Conservation (phyloP, 768 basidiomycete species). For the Macrolepiota dolichaula region DNA sequence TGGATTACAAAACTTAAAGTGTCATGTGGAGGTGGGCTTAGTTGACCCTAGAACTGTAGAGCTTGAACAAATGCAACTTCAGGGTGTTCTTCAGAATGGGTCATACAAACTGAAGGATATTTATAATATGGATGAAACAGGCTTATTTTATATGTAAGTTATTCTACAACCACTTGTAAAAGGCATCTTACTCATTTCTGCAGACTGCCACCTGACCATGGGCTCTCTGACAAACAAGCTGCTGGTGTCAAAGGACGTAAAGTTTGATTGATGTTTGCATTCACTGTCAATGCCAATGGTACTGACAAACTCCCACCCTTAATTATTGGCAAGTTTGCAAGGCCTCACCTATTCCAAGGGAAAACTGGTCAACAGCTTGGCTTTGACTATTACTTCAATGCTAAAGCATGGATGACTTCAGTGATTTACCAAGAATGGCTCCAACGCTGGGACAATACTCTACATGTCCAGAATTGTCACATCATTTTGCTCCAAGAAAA, state of each 20-base stretch:
- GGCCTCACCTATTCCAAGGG: constrained; percentile 22
- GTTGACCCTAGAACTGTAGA: constrained; percentile 19
- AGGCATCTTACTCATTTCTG: background rate
- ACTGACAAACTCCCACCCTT: constrained; percentile 21
- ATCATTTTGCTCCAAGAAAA: constrained; percentile 26
- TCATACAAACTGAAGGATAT: constrained; percentile 23
- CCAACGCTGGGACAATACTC: constrained; percentile 20
- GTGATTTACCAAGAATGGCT: constrained; percentile 29
- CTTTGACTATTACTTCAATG: constrained; percentile 15
- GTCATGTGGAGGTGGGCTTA: constrained; percentile 33
- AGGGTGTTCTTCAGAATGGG: constrained; percentile 23
- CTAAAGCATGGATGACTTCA: constrained; percentile 30
- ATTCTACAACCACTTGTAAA: background rate
- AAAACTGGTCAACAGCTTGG: constrained; percentile 22
- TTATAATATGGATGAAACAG: constrained; percentile 32
- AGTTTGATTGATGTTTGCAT: constrained; percentile 23
- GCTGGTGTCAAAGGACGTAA: constrained; percentile 26
- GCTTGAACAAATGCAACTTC: constrained; percentile 20
- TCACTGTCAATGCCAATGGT: constrained; percentile 28
- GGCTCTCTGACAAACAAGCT: constrained; percentile 15
- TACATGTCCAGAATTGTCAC: constrained; percentile 16
- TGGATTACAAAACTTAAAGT: constrained; percentile 23
- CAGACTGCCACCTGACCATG: constrained; percentile 25
- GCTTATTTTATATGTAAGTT: constrained; percentile 26
- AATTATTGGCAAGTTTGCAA: constrained; percentile 24